phyloP scores from a whole-genome alignment of 768 basidiomycete genomes.

The Tremella yokohamensis region DNA sequence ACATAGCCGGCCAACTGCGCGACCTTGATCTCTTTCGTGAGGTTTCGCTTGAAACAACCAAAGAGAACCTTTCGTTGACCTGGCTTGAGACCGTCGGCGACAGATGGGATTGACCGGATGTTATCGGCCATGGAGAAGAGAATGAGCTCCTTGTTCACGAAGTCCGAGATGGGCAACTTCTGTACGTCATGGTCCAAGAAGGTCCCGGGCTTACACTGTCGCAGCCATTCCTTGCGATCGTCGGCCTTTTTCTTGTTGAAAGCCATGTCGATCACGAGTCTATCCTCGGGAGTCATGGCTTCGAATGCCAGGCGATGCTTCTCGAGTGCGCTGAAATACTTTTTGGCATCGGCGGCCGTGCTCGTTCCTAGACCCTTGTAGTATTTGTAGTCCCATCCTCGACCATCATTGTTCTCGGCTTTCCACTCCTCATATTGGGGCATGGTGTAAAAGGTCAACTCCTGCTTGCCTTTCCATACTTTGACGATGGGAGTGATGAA shows the following conservation, averaged over 20 bases:
- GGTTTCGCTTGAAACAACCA: conserved; percentile 90
- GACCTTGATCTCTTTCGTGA: conserved; percentile 88
- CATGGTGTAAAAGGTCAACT: conserved; percentile 89
- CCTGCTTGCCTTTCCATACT: conserved; percentile 73
- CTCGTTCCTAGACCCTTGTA: conserved; percentile 99
- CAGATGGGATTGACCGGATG: conserved; percentile 91
- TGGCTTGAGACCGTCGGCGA: conserved; percentile 91
- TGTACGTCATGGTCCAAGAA: conserved; percentile 83
- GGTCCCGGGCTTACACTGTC: conserved; percentile 91
- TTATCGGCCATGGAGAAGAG: conserved; percentile 99
- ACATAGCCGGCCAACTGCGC: conserved; percentile 95
- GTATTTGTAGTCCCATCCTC: conserved; percentile 90
- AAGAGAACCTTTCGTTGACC: conserved; percentile 96
- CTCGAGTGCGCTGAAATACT: conserved; percentile 86
- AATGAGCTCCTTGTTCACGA: conserved; percentile 96
- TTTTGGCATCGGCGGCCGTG: conserved; percentile 78
- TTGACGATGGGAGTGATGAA: conserved; percentile 98
- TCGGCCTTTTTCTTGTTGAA: conserved; percentile 99
- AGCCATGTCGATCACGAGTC: conserved; percentile 86
- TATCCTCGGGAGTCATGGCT: conserved; percentile 72
- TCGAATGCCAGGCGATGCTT: conserved; percentile 95
- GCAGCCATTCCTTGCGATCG: conserved; percentile 95
- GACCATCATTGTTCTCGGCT: conserved; percentile 66
- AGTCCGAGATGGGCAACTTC: conserved; percentile 83
- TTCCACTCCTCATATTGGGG: conserved; percentile 95